Evolutionary conservation across 306 rosid genomes (phyloP).

Genomic region (Heteromeles arbutifolia): DNA sequence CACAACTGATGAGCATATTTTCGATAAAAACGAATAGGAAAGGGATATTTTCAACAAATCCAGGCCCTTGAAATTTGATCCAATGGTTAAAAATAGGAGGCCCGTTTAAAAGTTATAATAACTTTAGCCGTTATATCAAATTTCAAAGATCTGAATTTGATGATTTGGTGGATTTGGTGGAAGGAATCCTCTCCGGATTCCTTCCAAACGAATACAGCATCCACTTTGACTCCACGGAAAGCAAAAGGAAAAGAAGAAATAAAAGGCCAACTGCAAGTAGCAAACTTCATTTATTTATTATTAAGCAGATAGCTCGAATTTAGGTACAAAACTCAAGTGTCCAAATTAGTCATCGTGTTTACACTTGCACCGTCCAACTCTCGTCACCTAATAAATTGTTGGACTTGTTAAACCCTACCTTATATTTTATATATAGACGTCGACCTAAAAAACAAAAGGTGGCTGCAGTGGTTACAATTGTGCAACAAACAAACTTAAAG

Average conservation of each 20-base stretch:
- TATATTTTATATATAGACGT: too few species aligned
- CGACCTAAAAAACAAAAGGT: too few species aligned
- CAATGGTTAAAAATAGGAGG: too few species aligned
- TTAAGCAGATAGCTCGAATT: neutral
- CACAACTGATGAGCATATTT: neutral
- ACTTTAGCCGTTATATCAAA: too few species aligned
- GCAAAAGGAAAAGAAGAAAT: neutral
- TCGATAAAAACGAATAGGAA: neutral
- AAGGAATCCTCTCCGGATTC: too few species aligned
- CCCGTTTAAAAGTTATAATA: too few species aligned
- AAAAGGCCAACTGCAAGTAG: neutral
- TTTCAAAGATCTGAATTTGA: fast-evolving
- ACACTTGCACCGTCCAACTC: neutral
- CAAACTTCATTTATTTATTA: neutral
- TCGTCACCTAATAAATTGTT: neutral
- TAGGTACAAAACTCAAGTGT: neutral
- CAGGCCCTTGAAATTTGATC: too few species aligned
- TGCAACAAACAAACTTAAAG: too few species aligned
- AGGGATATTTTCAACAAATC: too few species aligned
- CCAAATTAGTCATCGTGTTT: too few species aligned
- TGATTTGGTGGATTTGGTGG: fast-evolving
- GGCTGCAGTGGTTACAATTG: too few species aligned
- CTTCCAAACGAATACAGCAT: neutral
- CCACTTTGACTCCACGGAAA: neutral
- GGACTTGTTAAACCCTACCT: too few species aligned